Conservation (phyloP, 768 basidiomycete species). For the Podaxis rugospora region DNA sequence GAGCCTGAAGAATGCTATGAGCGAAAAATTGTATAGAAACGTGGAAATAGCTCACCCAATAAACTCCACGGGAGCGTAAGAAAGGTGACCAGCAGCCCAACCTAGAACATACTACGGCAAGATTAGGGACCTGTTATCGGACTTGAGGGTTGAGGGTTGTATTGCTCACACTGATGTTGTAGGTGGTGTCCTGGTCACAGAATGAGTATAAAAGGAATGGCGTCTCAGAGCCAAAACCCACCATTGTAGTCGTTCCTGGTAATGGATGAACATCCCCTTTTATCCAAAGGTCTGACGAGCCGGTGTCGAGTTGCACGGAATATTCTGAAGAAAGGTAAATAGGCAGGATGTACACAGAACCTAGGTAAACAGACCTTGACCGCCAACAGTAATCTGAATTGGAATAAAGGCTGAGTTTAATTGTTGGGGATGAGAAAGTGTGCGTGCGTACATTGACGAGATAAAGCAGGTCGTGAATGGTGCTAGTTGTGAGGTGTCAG, state of each 20-base stretch:
- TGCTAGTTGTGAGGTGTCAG: conserved; percentile 36
- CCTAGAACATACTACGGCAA: conserved; percentile 70
- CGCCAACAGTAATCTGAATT: conserved; percentile 62
- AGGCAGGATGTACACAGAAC: not conserved
- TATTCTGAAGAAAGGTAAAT: conserved; percentile 41
- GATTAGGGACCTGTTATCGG: conserved; percentile 1
- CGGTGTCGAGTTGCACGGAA: conserved; percentile 78
- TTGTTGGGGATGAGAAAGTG: conserved; percentile 5
- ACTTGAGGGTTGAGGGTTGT: not conserved
- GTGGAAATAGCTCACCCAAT: conserved; percentile 48
- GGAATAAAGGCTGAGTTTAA: conserved; percentile 9
- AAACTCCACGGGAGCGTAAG: conserved; percentile 61
- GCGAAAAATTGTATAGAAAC: not conserved
- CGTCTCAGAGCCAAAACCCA: conserved; percentile 24
- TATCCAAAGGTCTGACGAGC: conserved; percentile 82
- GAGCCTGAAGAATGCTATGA: conserved; percentile 37
- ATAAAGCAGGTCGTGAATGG: conserved; percentile 75
- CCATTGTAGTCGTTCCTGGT: conserved; percentile 45
- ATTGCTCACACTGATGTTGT: conserved; percentile 60
- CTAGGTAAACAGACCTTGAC: conserved; percentile 39
- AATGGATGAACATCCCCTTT: conserved; percentile 41
- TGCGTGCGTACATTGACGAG: conserved; percentile 59
- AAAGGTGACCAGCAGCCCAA: conserved; percentile 65
- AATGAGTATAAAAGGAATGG: conserved; percentile 12
- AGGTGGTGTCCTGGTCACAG: conserved; percentile 32